Evolutionary conservation across 768 basidiomycete genomes (phyloP), one percentile per base, ranked within the genome.

Genomic region (Trametes meyenii): DNA sequence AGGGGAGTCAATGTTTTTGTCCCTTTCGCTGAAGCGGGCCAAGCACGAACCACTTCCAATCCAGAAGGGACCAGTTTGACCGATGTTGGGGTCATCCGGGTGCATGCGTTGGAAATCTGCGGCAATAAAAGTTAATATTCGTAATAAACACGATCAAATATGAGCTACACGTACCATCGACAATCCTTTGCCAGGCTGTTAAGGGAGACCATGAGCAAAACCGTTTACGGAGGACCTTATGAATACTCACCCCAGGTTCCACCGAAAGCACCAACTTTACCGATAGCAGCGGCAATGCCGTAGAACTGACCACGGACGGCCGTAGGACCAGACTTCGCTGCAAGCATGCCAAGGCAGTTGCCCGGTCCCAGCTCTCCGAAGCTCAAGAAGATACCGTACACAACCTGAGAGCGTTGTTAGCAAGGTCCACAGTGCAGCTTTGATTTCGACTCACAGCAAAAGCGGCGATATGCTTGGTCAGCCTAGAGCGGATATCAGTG

Each of bases 321-420:
- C 0, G 95, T 96, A 0, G 94, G 93, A 66, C 89, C 86, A 2
- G 82, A 83, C 77, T 98, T 97, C 59, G 87, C 81, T 8, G 94
- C 94, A 65, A 96, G 81, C 16, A 98, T 78, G 63, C 93, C 94
- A 48, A 94, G 78, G 64, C 85, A 88, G 75, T 96, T 94, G 40
- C 94, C 94, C 6, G 94, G 92, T 81, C 91, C 92, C 26, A 94
- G 77, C 76, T 96, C 95, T 49, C 95, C 96, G 57, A 94, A 88
- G 69, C 85, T 87, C 68, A 96, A 71, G 83, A 97, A 97, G 50
- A 97, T 85, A 14, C 95, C 96, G 67, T 97, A 96, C 8, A 97
- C 77, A 36, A 96, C 85, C 84, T 86, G 58, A 45, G 42, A 21
- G 42, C 8, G 50, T 7, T 48, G 39, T 67, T 13, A 60, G 46